A percentile compares a stretch with the other conserved stretches of the same genome.
These are phyloP conservation scores for Sporopachydermia lactativora DNA, from an alignment of 805 yeast species.

Conservation along the genomic window DNA sequence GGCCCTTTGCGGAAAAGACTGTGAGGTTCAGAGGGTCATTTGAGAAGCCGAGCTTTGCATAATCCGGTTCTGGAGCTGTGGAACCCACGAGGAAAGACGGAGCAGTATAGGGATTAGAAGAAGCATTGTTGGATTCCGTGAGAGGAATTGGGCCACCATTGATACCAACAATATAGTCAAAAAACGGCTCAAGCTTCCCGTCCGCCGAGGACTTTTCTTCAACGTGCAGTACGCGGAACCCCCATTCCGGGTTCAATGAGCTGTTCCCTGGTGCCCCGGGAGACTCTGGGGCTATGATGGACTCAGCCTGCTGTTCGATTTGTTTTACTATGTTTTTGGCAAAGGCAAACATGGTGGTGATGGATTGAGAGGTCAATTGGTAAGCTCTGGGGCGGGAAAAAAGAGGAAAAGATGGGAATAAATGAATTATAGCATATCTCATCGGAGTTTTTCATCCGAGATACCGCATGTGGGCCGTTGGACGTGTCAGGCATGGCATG, in stretches of 20 bases:
- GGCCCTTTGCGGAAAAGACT: slow-evolving; percentile 13
- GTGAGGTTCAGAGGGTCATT: slow-evolving; percentile 7
- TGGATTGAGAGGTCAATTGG: too few species aligned
- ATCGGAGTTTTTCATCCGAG: too few species aligned
- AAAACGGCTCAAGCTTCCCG: slow-evolving; percentile 58
- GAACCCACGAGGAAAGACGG: slow-evolving; percentile 16
- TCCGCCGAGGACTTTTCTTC: slow-evolving; percentile 31
- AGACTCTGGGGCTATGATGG: slow-evolving; percentile 17
- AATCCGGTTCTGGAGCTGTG: slow-evolving; percentile 15
- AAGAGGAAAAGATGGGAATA: too few species aligned
- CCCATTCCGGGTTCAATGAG: slow-evolving; percentile 22
- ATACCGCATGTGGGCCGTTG: too few species aligned
- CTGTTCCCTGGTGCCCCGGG: slow-evolving; percentile 11
- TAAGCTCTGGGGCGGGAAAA: too few species aligned
- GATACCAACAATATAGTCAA: slow-evolving; percentile 73
- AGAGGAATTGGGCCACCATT: slow-evolving; percentile 51
- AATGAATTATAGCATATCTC: too few species aligned
- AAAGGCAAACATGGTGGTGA: slow-evolving; percentile 38
- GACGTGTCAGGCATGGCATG: too few species aligned
- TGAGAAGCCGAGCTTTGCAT: neutral
- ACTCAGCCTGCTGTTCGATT: slow-evolving; percentile 32
- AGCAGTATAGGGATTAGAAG: neutral
- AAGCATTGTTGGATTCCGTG: slow-evolving; percentile 8
- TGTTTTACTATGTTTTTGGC: slow-evolving; percentile 49
- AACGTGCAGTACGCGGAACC: slow-evolving; percentile 45